A percentile compares a stretch with the other conserved stretches of the same genome.
Conservation (phyloP, 768 basidiomycete species). For the Lentinula guzmanii region DNA sequence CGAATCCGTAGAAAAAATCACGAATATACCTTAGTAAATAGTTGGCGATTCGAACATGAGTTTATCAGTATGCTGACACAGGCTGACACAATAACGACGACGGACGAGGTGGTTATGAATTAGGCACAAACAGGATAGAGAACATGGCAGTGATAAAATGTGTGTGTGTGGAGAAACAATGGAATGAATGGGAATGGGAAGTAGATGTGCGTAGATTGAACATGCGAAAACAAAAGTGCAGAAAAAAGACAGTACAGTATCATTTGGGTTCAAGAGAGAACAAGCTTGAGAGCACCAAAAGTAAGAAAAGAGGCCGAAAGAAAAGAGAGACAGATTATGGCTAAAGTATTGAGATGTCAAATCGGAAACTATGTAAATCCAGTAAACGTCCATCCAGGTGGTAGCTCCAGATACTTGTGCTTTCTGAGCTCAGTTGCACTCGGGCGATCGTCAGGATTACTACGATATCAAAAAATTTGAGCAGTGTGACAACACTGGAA, state of each 20-base stretch:
- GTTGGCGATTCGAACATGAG: too few relatives aligned
- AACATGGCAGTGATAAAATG: conserved; percentile 6
- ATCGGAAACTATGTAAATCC: conserved; percentile 42
- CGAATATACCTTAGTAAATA: too few relatives aligned
- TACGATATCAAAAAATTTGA: conserved; percentile 18
- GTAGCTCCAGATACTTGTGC: conserved; percentile 73
- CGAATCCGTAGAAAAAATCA: too few relatives aligned
- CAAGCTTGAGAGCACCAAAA: background rate
- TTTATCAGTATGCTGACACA: background rate
- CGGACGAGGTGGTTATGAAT: background rate
- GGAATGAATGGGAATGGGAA: conserved; percentile 11
- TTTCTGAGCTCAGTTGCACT: conserved; percentile 70
- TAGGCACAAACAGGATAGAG: conserved; percentile 13
- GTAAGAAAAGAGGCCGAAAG: background rate
- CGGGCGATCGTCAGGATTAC: conserved; percentile 81
- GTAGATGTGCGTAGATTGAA: conserved; percentile 15
- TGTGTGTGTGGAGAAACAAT: conserved; percentile 6
- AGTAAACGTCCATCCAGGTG: conserved; percentile 70
- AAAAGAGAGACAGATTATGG: background rate
- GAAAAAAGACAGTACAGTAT: background rate
- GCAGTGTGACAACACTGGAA: conserved; percentile 6
- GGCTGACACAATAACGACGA: too few relatives aligned
- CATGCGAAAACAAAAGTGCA: conserved; percentile 5
- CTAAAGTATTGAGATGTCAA: background rate
- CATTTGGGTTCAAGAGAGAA: background rate